Percentiles rank a stretch among this genome's conserved stretches.
Conservation (phyloP, 2,329 filamentous ascomycete species). For the Trichoderma koningiopsis region DNA sequence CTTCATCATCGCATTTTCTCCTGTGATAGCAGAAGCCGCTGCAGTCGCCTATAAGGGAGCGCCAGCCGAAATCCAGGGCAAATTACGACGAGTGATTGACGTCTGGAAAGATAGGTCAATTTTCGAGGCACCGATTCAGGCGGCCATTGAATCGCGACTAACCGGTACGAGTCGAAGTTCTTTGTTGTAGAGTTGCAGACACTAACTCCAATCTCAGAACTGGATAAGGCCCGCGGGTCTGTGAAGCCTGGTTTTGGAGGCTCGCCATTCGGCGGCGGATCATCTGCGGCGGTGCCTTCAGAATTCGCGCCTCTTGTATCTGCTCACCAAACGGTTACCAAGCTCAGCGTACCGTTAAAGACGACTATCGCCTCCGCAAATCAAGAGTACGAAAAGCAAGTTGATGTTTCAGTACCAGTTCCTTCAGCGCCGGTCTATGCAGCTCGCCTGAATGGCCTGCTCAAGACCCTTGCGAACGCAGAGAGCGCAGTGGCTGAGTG, state of each 20-base stretch:
- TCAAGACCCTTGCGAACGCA: conserved; percentile 84
- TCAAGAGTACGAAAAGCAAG: conserved; percentile 81
- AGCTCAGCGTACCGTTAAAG: conserved; percentile 69
- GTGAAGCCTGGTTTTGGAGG: conserved; percentile 55
- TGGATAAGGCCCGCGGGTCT: conserved; percentile 61
- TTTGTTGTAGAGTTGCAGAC: not conserved
- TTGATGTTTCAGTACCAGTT: conserved; percentile 66
- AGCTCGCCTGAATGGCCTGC: conserved; percentile 82
- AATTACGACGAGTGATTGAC: conserved; percentile 85
- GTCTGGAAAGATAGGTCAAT: conserved; percentile 89
- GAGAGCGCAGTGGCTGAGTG: conserved; percentile 87
- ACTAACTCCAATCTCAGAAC: conserved; percentile 48
- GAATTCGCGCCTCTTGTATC: conserved; percentile 78
- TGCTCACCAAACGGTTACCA: conserved; percentile 72
- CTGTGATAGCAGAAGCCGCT: conserved; percentile 88
- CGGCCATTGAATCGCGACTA: conserved; percentile 76
- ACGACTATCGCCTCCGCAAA: conserved; percentile 70
- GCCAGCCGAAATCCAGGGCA: conserved; percentile 80
- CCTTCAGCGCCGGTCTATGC: conserved; percentile 90
- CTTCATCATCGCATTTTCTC: conserved; percentile 88
- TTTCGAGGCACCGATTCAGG: conserved; percentile 79
- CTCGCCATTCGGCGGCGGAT: conserved; percentile 61
- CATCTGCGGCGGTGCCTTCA: conserved; percentile 62
- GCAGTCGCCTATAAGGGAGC: conserved; percentile 89
- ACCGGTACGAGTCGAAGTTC: conserved; percentile 60